Conservation (phyloP, 2,329 filamentous ascomycete genomes). For the Cryphonectria parasitica region DNA sequence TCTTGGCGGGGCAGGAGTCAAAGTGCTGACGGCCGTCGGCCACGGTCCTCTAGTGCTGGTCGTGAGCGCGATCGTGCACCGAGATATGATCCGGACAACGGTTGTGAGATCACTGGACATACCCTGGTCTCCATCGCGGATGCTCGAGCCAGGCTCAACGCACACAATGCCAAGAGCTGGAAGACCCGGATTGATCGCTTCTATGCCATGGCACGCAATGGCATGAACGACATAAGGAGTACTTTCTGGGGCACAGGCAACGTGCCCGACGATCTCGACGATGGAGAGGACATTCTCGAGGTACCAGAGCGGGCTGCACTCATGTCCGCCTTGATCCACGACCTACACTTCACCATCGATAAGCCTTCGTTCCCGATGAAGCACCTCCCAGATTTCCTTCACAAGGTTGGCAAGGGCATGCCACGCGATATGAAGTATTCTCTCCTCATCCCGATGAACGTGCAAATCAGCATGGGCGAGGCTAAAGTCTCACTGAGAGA, state of each 20-base stretch:
- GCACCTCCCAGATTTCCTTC: constrained; percentile 81
- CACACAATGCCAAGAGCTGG: constrained; percentile 89
- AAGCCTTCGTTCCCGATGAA: constrained; percentile 88
- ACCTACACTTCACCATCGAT: constrained; percentile 83
- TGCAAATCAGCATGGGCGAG: constrained; percentile 89
- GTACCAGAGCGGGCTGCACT: constrained; percentile 84
- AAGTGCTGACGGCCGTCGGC: constrained; percentile 55
- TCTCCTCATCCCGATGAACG: constrained; percentile 84
- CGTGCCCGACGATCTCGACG: constrained; percentile 78
- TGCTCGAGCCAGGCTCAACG: constrained; percentile 74
- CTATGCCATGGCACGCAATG: constrained; percentile 68
- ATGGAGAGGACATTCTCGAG: constrained; percentile 82
- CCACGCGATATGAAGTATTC: constrained; percentile 89
- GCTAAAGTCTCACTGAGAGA: constrained; percentile 84
- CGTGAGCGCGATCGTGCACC: constrained; percentile 50
- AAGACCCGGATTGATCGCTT: constrained; percentile 84
- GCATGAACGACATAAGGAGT: constrained; percentile 78
- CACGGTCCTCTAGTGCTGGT: constrained; percentile 40
- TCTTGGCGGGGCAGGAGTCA: constrained; percentile 54
- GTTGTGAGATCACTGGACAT: constrained; percentile 70
- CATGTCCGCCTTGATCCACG: constrained; percentile 78
- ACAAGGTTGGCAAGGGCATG: constrained; percentile 95
- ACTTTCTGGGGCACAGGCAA: constrained; percentile 84
- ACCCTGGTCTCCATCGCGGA: constrained; percentile 76
- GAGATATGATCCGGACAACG: constrained; percentile 80